Conservation (phyloP, 164 flowering plant species). For the Piper betle region DNA sequence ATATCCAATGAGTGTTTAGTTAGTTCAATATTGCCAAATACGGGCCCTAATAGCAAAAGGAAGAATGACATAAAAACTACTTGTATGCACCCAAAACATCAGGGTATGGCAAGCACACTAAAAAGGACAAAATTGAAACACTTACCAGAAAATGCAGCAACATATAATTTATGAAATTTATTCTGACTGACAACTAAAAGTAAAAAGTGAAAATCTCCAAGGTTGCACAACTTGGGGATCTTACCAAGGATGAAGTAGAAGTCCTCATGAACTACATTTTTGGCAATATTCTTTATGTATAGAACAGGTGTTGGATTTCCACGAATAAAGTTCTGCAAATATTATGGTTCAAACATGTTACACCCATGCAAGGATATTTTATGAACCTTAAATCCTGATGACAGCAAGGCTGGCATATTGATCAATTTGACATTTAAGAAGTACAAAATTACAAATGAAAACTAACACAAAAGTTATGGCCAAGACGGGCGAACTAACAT, state of each 20-base stretch:
- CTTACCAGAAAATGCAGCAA: background rate
- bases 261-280: slow-evolving; percentile 78
- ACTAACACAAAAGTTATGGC: no score
- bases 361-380: background rate
- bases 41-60: slow-evolving; percentile 35
- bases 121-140: background rate
- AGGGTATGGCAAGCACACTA: slow-evolving; percentile 4
- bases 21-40: slow-evolving; percentile 59
- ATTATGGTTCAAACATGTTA: slow-evolving; percentile 3
- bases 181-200: background rate
- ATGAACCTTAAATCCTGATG: no score
- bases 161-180: no score
- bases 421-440: no score
- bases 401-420: no score
- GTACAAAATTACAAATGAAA: no score
- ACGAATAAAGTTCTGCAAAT: slow-evolving; percentile 66
- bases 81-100: no score
- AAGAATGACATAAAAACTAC: no score
- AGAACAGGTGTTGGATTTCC: slow-evolving; percentile 72
- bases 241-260: slow-evolving; percentile 86
- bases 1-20: slow-evolving; percentile 50
- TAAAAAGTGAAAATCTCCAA: background rate
- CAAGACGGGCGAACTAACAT: no score
- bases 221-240: slow-evolving; percentile 3
- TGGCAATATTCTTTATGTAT: slow-evolving; percentile 89